A percentile compares a stretch with the other conserved stretches of the same genome.
Conservation (phyloP, 2,329 filamentous ascomycete genomes). For the Penicillium hordei region DNA sequence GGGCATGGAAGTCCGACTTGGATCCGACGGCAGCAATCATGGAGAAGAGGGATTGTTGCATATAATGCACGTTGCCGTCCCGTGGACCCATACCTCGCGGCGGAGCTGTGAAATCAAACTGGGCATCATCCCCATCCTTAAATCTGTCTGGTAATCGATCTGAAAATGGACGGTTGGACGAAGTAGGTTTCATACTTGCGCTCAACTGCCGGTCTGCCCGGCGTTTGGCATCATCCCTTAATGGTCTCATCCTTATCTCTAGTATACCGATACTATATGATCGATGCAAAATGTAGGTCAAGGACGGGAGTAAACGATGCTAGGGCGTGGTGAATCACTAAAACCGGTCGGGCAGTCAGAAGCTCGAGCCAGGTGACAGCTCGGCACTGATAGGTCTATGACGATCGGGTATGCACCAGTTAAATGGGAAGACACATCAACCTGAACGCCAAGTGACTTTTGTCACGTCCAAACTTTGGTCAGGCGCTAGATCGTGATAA, state of each 20-base stretch:
- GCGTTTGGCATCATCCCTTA: slow-evolving; percentile 44
- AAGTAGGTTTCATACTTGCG: slow-evolving; percentile 44
- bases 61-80: slow-evolving; percentile 57
- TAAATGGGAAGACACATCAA: slow-evolving; percentile 15
- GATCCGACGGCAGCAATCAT: slow-evolving; percentile 87
- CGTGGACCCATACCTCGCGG: slow-evolving; percentile 40
- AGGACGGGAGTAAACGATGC: slow-evolving; percentile 2
- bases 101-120: slow-evolving; percentile 61
- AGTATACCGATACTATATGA: slow-evolving; percentile 5
- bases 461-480: slow-evolving; percentile 20
- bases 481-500: slow-evolving; percentile 5
- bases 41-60: slow-evolving; percentile 94
- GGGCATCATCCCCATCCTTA: slow-evolving; percentile 58
- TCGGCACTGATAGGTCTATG: slow-evolving; percentile 19
- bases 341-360: slow-evolving; percentile 12
- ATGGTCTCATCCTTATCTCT: slow-evolving; percentile 33
- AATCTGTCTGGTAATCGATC: slow-evolving; percentile 59
- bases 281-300: slow-evolving; percentile 3
- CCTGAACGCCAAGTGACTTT: slow-evolving; percentile 12
- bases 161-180: slow-evolving; percentile 47
- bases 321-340: slow-evolving; percentile 9
- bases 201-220: slow-evolving; percentile 44
- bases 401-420: slow-evolving; percentile 11
- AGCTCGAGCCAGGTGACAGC: slow-evolving; percentile 23
- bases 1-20: slow-evolving; percentile 74